phyloP scores from a whole-genome alignment of 1,284 basidiomycete genomes.

The Volvariella volvacea region DNA sequence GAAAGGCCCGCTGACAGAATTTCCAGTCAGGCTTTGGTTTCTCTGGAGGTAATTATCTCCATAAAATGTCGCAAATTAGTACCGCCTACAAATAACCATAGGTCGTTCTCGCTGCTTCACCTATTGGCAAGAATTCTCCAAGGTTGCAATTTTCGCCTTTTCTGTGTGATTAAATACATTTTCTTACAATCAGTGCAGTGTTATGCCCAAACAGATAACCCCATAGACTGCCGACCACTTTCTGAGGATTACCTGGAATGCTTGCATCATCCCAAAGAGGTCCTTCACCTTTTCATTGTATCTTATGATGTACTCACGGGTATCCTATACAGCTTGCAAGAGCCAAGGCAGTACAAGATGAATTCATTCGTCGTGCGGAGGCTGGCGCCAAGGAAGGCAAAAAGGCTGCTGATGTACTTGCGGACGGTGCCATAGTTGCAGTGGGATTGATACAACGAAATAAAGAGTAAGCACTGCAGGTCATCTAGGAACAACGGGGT shows the following conservation, averaged over 20 bases:
- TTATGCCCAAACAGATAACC: constrained; percentile 79
- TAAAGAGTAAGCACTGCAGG: neutral
- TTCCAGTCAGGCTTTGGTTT: constrained; percentile 35
- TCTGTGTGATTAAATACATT: neutral
- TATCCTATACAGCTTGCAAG: constrained; percentile 63
- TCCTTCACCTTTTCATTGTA: constrained; percentile 22
- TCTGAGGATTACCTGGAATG: constrained; percentile 93
- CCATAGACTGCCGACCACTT: constrained; percentile 65
- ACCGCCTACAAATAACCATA: constrained; percentile 20
- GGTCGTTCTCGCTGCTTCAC: constrained; percentile 87
- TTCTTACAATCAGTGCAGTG: constrained; percentile 71
- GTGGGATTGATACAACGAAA: constrained; percentile 67
- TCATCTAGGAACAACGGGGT: too few species aligned
- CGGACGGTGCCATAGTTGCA: constrained; percentile 68
- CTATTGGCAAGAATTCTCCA: constrained; percentile 90
- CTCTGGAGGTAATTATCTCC: constrained; percentile 25
- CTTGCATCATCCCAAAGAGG: constrained; percentile 89
- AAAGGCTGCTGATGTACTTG: constrained; percentile 67
- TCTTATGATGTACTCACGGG: constrained; percentile 1
- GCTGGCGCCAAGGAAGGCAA: constrained; percentile 62
- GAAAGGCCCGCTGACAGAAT: constrained; percentile 5
- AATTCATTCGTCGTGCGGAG: constrained; percentile 65
- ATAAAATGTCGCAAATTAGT: constrained; percentile 1
- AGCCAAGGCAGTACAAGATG: constrained; percentile 65
- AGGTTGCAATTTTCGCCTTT: constrained; percentile 32